These are phyloP conservation scores for Kernera saxatilis DNA, from an alignment of 345 rosid genomes.

Conservation along the genomic window DNA sequence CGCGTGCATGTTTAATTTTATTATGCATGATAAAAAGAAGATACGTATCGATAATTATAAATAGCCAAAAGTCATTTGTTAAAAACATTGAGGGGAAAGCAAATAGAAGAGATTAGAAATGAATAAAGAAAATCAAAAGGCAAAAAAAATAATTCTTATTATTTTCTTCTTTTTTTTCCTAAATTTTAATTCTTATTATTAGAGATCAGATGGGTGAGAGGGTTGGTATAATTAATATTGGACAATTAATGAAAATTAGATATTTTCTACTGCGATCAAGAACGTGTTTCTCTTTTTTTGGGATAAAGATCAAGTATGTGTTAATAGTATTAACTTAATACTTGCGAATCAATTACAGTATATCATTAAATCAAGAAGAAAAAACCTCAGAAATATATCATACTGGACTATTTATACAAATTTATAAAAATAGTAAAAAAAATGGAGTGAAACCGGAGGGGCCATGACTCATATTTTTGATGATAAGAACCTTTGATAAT, in stretches of 20 bases:
- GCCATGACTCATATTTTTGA: slow-evolving; percentile 29
- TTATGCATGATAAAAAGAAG: no score
- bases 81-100: no score
- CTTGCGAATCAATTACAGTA: background rate
- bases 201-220: background rate
- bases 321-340: no score
- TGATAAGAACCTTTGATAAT: slow-evolving; percentile 45
- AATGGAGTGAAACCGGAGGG: slow-evolving; percentile 9
- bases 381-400: background rate
- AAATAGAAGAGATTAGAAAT: background rate
- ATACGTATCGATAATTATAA: background rate
- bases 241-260: background rate
- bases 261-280: background rate
- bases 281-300: background rate
- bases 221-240: background rate
- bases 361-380: background rate
- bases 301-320: no score
- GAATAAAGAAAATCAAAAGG: background rate
- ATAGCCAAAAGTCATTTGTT: no score
- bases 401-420: background rate
- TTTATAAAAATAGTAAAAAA: background rate
- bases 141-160: no score
- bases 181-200: no score
- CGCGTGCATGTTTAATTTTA: no score
- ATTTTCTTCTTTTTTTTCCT: no score